A percentile compares a stretch with the other conserved stretches of the same genome.
phyloP scores from a whole-genome alignment of 2,329 filamentous ascomycete species.

The Colletotrichum coccodes region DNA sequence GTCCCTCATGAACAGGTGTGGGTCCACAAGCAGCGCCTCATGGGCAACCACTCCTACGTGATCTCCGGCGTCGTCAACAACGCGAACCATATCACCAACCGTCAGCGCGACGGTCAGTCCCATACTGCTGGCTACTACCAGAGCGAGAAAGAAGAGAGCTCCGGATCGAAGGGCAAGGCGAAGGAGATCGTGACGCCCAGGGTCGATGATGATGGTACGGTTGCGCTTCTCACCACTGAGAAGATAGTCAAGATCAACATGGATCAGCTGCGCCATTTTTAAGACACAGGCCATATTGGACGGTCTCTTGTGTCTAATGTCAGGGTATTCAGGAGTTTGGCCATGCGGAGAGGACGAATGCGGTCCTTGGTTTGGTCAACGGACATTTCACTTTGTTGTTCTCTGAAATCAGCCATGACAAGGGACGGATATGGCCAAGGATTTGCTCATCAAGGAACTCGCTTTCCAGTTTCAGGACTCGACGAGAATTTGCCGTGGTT shows the following conservation, averaged over 20 bases:
- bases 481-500: too few relatives aligned
- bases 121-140: background rate
- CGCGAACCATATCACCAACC: background rate
- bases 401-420: background rate
- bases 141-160: background rate
- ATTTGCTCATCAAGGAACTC: background rate
- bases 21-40: background rate
- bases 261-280: background rate
- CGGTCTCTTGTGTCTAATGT: background rate
- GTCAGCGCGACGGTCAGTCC: background rate
- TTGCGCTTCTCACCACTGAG: background rate
- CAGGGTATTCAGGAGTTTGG: background rate
- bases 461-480: background rate
- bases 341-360: background rate
- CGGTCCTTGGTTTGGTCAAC: background rate
- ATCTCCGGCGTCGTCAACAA: conserved; percentile 4
- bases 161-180: background rate
- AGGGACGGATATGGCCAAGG: background rate
- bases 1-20: conserved; percentile 5
- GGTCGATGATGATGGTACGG: background rate
- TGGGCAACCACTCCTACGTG: conserved; percentile 2
- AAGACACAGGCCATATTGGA: background rate
- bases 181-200: background rate
- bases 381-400: background rate
- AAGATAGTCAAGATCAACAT: background rate